Conservation (phyloP, 805 yeast species). For the Pichia californica region DNA sequence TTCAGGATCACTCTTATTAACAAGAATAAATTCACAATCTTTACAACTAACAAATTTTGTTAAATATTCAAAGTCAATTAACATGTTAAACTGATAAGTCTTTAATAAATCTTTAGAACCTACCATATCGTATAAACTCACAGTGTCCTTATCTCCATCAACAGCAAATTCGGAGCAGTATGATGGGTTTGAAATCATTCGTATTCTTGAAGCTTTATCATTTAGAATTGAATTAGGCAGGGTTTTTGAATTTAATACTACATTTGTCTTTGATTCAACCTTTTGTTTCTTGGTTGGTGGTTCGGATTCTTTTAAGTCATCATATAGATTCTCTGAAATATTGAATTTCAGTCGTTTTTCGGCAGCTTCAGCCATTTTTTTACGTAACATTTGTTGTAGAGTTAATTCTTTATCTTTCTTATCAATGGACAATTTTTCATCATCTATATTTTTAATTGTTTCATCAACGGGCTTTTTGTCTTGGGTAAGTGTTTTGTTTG, state of each 20-base stretch:
- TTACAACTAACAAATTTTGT: slow-evolving; percentile 18
- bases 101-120: slow-evolving; percentile 19
- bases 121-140: slow-evolving; percentile 23
- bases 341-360: slow-evolving; percentile 13
- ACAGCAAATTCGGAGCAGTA: slow-evolving; percentile 19
- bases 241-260: background rate
- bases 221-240: background rate
- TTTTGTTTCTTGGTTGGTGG: background rate
- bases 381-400: slow-evolving; percentile 13
- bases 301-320: background rate
- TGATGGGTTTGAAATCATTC: slow-evolving; percentile 20
- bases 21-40: slow-evolving; percentile 20
- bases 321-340: background rate
- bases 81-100: slow-evolving; percentile 30
- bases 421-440: background rate
- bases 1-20: slow-evolving; percentile 28
- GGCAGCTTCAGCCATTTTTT: slow-evolving; percentile 21
- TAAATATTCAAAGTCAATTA: slow-evolving; percentile 26
- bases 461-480: too few relatives aligned
- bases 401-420: slow-evolving; percentile 1
- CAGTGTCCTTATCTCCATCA: slow-evolving; percentile 22
- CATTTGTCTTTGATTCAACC: background rate
- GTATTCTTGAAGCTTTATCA: slow-evolving; percentile 20
- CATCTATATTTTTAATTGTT: background rate
- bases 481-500: too few relatives aligned